phyloP scores from a whole-genome alignment of 495 filamentous ascomycete species.

The Xylaria castorea region DNA sequence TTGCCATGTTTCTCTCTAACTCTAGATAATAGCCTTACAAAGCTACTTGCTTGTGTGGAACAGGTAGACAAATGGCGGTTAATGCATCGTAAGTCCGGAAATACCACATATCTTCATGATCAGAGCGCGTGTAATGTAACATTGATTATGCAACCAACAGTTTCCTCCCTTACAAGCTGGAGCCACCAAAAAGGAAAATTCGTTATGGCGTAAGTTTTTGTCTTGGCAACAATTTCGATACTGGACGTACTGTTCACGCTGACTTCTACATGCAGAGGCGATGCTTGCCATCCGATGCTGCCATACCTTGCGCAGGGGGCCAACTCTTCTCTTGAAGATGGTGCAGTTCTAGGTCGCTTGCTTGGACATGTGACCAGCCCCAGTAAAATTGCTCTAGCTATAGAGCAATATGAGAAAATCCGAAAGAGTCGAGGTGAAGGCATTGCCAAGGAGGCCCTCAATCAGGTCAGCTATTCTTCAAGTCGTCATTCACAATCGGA shows the following conservation, averaged over 20 bases:
- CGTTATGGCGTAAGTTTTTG: constrained; percentile 4
- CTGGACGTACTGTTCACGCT: background rate
- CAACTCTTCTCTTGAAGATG: constrained; percentile 63
- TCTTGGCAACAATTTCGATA: background rate
- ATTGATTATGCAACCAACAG: background rate
- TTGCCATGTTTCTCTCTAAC: background rate
- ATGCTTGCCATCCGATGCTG: constrained; percentile 67
- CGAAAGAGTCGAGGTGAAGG: constrained; percentile 66
- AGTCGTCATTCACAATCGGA: background rate
- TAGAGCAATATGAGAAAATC: constrained; percentile 64
- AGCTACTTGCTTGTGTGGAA: background rate
- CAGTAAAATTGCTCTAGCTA: constrained; percentile 47
- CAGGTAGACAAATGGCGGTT: constrained; percentile 4
- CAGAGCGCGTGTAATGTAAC: background rate
- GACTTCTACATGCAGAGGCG: background rate
- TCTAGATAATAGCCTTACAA: background rate
- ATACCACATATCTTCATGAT: background rate
- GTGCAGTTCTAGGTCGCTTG: constrained; percentile 57
- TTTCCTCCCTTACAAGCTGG: background rate
- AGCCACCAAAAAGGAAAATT: background rate
- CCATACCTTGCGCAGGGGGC: constrained; percentile 71
- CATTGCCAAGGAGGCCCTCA: constrained; percentile 55
- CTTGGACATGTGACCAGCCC: constrained; percentile 62
- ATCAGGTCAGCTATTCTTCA: background rate
- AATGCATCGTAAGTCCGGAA: background rate